These are phyloP conservation scores for Calonectria honghensis DNA, from an alignment of 2,329 filamentous ascomycete species.

Conservation along the genomic window DNA sequence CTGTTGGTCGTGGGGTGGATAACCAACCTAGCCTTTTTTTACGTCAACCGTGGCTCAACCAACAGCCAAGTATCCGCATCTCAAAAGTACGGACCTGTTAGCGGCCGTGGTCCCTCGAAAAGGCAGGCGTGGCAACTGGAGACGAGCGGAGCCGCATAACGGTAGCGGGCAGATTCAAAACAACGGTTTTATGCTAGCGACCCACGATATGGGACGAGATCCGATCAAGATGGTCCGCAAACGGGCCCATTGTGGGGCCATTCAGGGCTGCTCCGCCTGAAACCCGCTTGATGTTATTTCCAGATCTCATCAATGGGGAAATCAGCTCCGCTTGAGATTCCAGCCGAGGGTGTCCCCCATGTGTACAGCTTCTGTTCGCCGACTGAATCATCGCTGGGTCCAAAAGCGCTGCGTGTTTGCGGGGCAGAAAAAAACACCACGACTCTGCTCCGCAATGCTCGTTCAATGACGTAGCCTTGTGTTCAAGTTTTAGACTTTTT, in stretches of 20 bases:
- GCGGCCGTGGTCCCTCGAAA: background rate
- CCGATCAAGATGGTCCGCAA: background rate
- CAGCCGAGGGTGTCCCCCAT: background rate
- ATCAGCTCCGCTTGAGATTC: background rate
- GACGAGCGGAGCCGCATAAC: background rate
- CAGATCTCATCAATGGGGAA: background rate
- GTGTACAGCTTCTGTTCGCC: no score
- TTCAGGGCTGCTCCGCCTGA: background rate
- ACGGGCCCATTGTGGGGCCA: slow-evolving; percentile 16
- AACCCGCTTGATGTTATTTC: background rate
- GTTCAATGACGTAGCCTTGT: background rate
- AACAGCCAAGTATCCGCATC: background rate
- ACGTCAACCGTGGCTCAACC: background rate
- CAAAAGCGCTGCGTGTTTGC: background rate
- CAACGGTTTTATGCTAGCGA: background rate
- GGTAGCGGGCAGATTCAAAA: slow-evolving; percentile 1
- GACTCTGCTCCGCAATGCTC: no score
- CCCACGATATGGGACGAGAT: background rate
- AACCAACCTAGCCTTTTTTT: background rate
- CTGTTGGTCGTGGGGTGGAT: background rate
- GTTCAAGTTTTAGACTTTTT: background rate
- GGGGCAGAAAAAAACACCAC: background rate
- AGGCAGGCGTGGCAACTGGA: background rate
- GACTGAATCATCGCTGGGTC: background rate
- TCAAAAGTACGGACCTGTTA: background rate